Evolutionary conservation across 2,329 filamentous ascomycete genomes (phyloP), one percentile per base, ranked within the genome.

Genomic region (Tolypocladium endophyticum): DNA sequence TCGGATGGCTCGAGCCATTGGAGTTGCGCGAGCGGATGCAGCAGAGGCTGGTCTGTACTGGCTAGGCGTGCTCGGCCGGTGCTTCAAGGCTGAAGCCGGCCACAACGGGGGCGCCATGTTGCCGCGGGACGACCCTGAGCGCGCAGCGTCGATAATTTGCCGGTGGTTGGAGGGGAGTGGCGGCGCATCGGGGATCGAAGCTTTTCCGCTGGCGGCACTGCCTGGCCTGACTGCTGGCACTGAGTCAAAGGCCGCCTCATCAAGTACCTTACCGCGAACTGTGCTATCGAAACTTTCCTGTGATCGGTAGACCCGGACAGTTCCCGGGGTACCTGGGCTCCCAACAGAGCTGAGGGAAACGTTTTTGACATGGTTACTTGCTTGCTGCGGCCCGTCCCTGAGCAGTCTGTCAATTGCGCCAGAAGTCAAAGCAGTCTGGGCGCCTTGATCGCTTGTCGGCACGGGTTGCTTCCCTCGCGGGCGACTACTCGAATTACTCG

Each of bases 391-490:
- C 47, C 65, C 64, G 25, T 80, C 79, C 64, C 82, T 81, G 59
- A 95, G 74, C 68, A 96, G 80, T 59, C 85, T 82, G 65, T 96
- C 92, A 63, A 96, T 90, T 59, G 88, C 86, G 56, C 88, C 84
- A 0, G 89, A 84, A n/a, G 91, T 95, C 36, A 97, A 78, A 45
- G 87, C 81, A 30, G 92, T 97, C 74, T 97, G 93, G 18, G 89
- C 88, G 58, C 87, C 84, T 64, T 88, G 87, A 67, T 96, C 90
- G 25, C 79, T 76, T 62, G 81, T 87, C 59, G 75, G 72, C 47
- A 75, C 62, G 28, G 70, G 58, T 28, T 64, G 67, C 67, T 77
- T 81, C 60, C 76, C 77, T 8, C 64, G 56, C 30, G 74, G 67
- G 25, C 74, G 75, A 57, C 72, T 67, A 61, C 71, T 74, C 3